Base-by-base conservation (phyloP, 129 eudicot species). In the Lactuca sativa region DNA sequence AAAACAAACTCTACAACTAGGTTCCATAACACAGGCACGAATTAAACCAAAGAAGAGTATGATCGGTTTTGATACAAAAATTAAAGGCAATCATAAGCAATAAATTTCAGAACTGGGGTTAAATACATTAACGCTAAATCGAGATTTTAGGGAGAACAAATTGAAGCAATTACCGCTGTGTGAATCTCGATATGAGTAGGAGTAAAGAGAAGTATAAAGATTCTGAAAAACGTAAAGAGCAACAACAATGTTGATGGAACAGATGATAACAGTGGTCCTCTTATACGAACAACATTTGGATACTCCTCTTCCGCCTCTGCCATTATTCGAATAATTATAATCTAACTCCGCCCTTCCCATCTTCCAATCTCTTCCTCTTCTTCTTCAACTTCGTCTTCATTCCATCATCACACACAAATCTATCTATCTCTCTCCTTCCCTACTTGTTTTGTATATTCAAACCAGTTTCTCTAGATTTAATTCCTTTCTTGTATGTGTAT, bases 331-430 rank as follows among this genome's bases (percentile, higher is more conserved):
- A 62, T 74, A 73, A 55, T 55, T 67, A 36, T 76, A 69, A 58
- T 82, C 88, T 87, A 82, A 84, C 75, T 90, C 95, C 49, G 72
- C 55, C 49, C 93, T 86, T 72, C 86, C 95, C 96, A 90, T 87
- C 74, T 78, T 62, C 67, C 71, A 57, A 64, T 56, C 66, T 67
- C 5, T 12, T 44, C 51, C 14, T 47, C 13, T 31, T 38, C 43
- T 71, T 66, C 61, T 34, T 76, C 83, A 74, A 70, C 73, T 76
- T 72, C 51, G 55, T 56, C 83, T 77, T 84, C 88, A 81, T 78
- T 43, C 82, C 87, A 89, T 83, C 77, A 77, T 82, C 71, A 70
- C 15, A 47, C n/a, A 44, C 51, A 44, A 4, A 44, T 7, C 30
- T 55, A 70, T 48, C 9, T 44, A 36, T 18, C 41, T 41, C 4